Evolutionary conservation across 805 yeast species (phyloP), one percentile per base, ranked within the genome.

Genomic region (Teunomyces aglyptinius): DNA sequence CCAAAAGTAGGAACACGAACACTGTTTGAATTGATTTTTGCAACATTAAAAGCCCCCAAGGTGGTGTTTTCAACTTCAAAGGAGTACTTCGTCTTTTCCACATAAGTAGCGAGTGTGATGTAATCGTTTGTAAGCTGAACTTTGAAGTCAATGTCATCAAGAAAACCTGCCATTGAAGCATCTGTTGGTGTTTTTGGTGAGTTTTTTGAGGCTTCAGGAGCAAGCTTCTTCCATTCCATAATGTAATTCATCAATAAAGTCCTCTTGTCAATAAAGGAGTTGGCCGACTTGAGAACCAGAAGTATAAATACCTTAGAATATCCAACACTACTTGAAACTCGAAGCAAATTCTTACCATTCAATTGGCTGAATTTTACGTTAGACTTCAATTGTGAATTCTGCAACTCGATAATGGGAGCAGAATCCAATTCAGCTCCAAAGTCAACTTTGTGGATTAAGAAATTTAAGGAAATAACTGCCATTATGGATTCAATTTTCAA

Each of bases 1-100:
- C 82, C 82, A 48, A 60, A 57, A 2, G 68, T 56, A 1, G 66
- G 69, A 16, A 61, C 66, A 18, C 20, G n/a, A 16, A 29, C 19
- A 24, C 39, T 26, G 13, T 41, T 49, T 3, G 11, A 29, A 6
- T 38, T 49, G 12, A 36, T 36, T 32, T 55, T 51, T 0, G 61
- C 58, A 18, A 65, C 60, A 54, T 67, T 66, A 43, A 43, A 49
- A 1, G 55, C 38, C 3, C 59, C 58, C 1, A 64, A 34, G 1
- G 60, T 50, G 3, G 64, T 38, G 2, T 63, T 67, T 42, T 72
- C 75, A 1, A 66, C 38, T 45, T 71, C 77, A 20, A 71, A 50
- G 0, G 75, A 59, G 42, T 59, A 64, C 38, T 66, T 62, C 4
- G 70, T 55, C 19, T 58, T 64, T 11, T 63, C 66, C 11, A 60